Evolutionary conservation across 306 rosid genomes (phyloP).

Genomic region (Ormosia emarginata): DNA sequence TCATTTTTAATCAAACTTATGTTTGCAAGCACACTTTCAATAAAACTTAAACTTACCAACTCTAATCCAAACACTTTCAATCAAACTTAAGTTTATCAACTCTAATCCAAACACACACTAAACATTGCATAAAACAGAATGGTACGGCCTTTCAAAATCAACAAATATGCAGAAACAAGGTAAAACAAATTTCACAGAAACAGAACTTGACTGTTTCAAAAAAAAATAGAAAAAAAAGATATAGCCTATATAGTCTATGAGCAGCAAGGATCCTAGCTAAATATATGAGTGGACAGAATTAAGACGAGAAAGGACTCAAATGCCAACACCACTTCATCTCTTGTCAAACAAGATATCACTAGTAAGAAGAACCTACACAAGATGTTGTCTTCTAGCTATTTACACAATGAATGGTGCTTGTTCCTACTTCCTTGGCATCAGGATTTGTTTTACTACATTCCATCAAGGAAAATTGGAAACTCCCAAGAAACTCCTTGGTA

Average conservation of each 20-base stretch:
- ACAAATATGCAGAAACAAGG: not conserved
- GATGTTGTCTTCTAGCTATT: not conserved
- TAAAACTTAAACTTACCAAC: too few species aligned
- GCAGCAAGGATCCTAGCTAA: not conserved
- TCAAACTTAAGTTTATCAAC: too few species aligned
- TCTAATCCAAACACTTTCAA: too few species aligned
- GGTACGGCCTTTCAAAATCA: not conserved
- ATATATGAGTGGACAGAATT: not conserved
- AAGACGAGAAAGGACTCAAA: conserved; percentile 4
- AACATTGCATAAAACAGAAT: not conserved
- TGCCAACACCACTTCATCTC: not conserved
- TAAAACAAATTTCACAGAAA: not conserved
- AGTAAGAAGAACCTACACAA: not conserved
- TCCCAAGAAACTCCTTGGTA: conserved; percentile 11
- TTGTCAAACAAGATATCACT: conserved; percentile 12
- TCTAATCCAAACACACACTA: too few species aligned
- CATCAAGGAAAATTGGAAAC: conserved; percentile 11
- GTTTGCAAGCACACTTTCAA: too few species aligned
- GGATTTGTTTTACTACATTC: not conserved
- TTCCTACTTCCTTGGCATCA: conserved; percentile 6
- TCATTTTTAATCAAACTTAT: too few species aligned
- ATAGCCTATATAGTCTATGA: conserved; percentile 6
- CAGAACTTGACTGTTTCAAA: not conserved
- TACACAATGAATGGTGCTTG: not conserved
- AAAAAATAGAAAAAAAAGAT: not conserved